A percentile compares a stretch with the other conserved stretches of the same genome.
Evolutionary conservation across 129 eudicot genomes (phyloP).

Genomic region (Glebionis coronaria): DNA sequence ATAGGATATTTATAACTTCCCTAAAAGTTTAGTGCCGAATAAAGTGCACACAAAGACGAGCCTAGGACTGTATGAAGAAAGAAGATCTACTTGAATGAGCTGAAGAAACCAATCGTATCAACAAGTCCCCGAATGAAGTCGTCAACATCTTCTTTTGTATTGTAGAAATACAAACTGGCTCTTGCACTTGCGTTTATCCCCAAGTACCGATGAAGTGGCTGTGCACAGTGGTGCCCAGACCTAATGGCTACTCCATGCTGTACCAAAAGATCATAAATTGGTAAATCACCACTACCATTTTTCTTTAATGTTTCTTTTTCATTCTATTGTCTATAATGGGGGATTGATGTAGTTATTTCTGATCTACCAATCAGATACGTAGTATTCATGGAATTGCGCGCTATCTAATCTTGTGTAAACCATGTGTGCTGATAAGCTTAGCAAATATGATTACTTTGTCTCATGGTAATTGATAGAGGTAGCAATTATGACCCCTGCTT

Average conservation of each 20-base stretch:
- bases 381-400: background rate
- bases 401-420: no score
- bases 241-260: slow-evolving; percentile 99
- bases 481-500: no score
- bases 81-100: slow-evolving; percentile 57
- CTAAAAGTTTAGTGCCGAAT: background rate
- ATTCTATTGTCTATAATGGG: background rate
- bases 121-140: slow-evolving; percentile 57
- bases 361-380: background rate
- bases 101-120: slow-evolving; percentile 67
- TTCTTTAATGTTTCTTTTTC: background rate
- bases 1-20: background rate
- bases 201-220: slow-evolving; percentile 89
- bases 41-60: background rate
- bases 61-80: background rate
- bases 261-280: slow-evolving; percentile 12
- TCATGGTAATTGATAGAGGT: background rate
- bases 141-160: slow-evolving; percentile 89
- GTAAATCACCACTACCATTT: background rate
- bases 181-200: slow-evolving; percentile 94
- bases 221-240: slow-evolving; percentile 99
- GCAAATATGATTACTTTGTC: background rate
- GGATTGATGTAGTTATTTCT: background rate
- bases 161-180: slow-evolving; percentile 93
- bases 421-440: background rate